Evolutionary conservation across 768 basidiomycete genomes (phyloP).

Genomic region (Floccularia luteovirens): DNA sequence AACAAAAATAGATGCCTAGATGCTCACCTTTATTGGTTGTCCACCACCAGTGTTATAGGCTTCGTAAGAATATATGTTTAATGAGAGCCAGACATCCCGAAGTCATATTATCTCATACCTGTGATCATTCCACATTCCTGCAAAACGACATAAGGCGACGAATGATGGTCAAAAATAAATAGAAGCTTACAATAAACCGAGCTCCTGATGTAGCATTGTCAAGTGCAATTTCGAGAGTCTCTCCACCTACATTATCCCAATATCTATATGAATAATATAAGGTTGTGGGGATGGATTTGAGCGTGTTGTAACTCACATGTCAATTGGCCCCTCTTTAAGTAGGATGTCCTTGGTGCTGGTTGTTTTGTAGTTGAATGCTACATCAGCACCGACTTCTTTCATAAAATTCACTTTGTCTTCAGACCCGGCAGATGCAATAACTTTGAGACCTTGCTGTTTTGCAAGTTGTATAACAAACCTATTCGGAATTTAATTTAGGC

Average conservation of each 20-base stretch:
- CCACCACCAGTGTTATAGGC: slow-evolving; percentile 26
- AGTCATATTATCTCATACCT: slow-evolving; percentile 6
- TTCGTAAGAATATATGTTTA: background rate
- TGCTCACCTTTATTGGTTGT: slow-evolving; percentile 17
- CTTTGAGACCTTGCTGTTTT: slow-evolving; percentile 46
- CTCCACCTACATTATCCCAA: slow-evolving; percentile 57
- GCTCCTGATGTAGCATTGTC: slow-evolving; percentile 33
- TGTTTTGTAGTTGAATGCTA: slow-evolving; percentile 72
- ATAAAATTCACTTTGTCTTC: slow-evolving; percentile 68
- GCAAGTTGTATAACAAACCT: slow-evolving; percentile 46
- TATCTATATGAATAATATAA: slow-evolving; percentile 19
- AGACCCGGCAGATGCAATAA: slow-evolving; percentile 64
- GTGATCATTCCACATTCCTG: slow-evolving; percentile 37
- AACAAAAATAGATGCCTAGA: background rate
- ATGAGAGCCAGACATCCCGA: background rate
- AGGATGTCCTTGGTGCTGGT: slow-evolving; percentile 42
- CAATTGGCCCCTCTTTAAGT: slow-evolving; percentile 42
- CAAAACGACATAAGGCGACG: background rate
- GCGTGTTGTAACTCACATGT: slow-evolving; percentile 24
- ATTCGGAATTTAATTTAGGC: background rate
- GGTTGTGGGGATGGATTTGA: background rate
- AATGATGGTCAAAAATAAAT: background rate
- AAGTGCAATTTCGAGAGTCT: slow-evolving; percentile 49
- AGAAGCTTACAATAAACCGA: slow-evolving; percentile 39
- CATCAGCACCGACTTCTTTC: slow-evolving; percentile 56